A percentile compares a stretch with the other conserved stretches of the same genome.
These are phyloP conservation scores for Drechslerella coelobrocha DNA, from an alignment of 2,329 filamentous ascomycete species.

Conservation along the genomic window DNA sequence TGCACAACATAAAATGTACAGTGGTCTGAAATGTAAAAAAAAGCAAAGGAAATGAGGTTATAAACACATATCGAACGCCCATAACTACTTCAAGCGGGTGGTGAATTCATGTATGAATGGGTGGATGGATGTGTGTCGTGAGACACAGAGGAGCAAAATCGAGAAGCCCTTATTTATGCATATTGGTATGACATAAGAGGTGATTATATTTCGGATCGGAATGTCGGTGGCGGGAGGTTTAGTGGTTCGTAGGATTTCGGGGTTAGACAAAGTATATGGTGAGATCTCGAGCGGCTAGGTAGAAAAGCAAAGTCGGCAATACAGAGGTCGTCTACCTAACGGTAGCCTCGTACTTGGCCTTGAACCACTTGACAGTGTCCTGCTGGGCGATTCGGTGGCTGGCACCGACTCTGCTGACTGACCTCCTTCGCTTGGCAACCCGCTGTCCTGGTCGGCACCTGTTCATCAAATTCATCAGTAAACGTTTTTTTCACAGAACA, in stretches of 20 bases:
- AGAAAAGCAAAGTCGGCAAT: constrained; percentile 11
- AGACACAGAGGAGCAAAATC: constrained; percentile 12
- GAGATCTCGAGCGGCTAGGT: constrained; percentile 11
- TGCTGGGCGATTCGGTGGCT: constrained; percentile 90
- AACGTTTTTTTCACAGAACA: constrained; percentile 13
- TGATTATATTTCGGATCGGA: constrained; percentile 29
- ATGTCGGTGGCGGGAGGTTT: constrained; percentile 4
- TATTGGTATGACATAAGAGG: constrained; percentile 17
- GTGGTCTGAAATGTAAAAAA: constrained; percentile 36
- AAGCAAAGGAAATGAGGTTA: constrained; percentile 31
- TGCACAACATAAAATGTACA: constrained; percentile 46
- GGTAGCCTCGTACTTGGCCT: constrained; percentile 79
- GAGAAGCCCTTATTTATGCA: constrained; percentile 11
- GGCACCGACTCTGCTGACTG: constrained; percentile 83
- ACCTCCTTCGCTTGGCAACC: constrained; percentile 91
- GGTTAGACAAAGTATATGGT: constrained; percentile 28
- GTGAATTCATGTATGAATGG: constrained; percentile 5
- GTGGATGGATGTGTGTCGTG: constrained; percentile 13
- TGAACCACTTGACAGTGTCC: constrained; percentile 99
- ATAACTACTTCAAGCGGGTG: constrained; percentile 40
- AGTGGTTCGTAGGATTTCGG: constrained; percentile 13
- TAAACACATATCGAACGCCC: constrained; percentile 51
- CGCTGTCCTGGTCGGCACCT: constrained; percentile 97
- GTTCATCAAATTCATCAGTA: constrained; percentile 56
- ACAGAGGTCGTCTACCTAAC: constrained; percentile 77